phyloP scores from a whole-genome alignment of 2,329 filamentous ascomycete genomes.

The Mycogone perniciosa region DNA sequence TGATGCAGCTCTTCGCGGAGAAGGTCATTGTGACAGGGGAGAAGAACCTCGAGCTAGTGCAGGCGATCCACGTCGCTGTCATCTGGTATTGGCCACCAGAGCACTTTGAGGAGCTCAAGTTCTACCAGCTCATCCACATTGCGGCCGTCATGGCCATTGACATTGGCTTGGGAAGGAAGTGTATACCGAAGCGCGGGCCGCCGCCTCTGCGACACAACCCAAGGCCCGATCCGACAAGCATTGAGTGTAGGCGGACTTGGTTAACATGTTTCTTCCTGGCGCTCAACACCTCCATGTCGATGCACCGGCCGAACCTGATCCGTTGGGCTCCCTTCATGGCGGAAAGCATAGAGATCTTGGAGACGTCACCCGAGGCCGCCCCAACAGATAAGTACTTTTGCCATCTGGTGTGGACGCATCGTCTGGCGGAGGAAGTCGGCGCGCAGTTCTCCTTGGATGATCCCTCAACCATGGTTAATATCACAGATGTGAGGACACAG shows the following conservation, averaged over 20 bases:
- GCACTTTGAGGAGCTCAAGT: constrained; percentile 79
- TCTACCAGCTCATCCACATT: constrained; percentile 80
- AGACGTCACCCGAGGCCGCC: constrained; percentile 47
- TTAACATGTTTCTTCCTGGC: constrained; percentile 54
- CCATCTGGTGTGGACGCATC: constrained; percentile 53
- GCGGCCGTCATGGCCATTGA: constrained; percentile 78
- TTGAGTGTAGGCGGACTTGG: constrained; percentile 54
- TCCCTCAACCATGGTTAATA: constrained; percentile 43
- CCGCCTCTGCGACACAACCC: constrained; percentile 35
- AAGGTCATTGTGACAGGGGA: constrained; percentile 67
- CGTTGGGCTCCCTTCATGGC: constrained; percentile 55
- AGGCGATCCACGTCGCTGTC: constrained; percentile 67
- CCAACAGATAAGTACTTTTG: constrained; percentile 53
- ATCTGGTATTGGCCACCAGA: constrained; percentile 84
- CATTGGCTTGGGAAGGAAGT: constrained; percentile 59
- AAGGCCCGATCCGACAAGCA: constrained; percentile 44
- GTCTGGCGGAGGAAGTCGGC: constrained; percentile 62
- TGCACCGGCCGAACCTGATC: constrained; percentile 55
- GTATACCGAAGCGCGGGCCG: constrained; percentile 12
- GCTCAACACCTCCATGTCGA: constrained; percentile 53
- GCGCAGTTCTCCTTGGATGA: constrained; percentile 64
- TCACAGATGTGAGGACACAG: constrained; percentile 58
- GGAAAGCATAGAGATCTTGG: constrained; percentile 51
- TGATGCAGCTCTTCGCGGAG: constrained; percentile 68
- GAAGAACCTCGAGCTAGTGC: constrained; percentile 77